These are phyloP conservation scores for Saccharomyces uvarum DNA, from an alignment of 1,139 yeast species.

Conservation along the genomic window DNA sequence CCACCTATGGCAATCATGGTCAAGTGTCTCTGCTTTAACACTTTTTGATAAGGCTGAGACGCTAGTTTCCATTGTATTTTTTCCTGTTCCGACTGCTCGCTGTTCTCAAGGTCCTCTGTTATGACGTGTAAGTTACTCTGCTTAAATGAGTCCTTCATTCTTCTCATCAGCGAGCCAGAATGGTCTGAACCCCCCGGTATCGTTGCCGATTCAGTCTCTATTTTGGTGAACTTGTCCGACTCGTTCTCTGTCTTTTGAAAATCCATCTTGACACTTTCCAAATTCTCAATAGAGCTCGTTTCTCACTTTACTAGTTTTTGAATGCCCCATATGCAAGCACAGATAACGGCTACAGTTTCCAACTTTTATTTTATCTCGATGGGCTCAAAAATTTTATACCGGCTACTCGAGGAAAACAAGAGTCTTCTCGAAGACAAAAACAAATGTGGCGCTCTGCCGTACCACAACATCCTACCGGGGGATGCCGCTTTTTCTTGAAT, in stretches of 20 bases:
- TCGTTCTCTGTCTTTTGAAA: neutral
- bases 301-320: no score
- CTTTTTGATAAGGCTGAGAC: constrained; percentile 58
- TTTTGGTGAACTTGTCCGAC: neutral
- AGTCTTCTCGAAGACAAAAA: no score
- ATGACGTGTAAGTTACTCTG: neutral
- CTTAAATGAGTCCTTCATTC: neutral
- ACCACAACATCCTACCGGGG: no score
- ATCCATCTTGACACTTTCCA: neutral
- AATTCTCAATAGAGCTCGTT: neutral
- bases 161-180: neutral
- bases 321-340: no score
- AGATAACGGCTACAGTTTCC: no score
- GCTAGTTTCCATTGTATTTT: constrained; percentile 61
- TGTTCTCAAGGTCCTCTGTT: constrained; percentile 31
- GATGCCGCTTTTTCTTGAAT: no score
- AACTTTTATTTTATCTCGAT: no score
- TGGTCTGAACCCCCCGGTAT: neutral
- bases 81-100: constrained; percentile 58
- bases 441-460: no score
- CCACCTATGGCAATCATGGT: constrained; percentile 67
- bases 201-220: neutral
- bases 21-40: constrained; percentile 56
- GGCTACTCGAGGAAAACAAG: no score
- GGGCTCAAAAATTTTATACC: no score